Base-by-base conservation (phyloP, 169 alveolate genomes). In the Plasmodium coatneyi region DNA sequence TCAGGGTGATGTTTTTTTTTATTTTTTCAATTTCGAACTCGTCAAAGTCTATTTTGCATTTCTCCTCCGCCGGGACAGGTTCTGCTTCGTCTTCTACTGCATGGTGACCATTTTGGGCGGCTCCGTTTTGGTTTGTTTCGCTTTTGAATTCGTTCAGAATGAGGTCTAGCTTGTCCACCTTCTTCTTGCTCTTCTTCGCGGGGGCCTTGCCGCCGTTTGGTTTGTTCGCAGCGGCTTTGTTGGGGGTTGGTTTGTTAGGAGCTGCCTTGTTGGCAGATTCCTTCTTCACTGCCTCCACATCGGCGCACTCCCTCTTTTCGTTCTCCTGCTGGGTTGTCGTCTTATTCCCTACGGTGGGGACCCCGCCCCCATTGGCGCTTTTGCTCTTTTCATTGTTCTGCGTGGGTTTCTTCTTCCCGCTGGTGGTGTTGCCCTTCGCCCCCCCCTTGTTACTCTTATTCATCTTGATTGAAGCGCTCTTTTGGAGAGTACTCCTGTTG, bases 121-220 rank as follows among this genome's bases (percentile, higher is more conserved):
- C 34, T 66, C 32, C 80, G 16, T 4, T 34, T 22, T 76, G 41
- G 34, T 30, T 79, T 39, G 32, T 16, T 52, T 81, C 92, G 41
- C 54, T 91, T 52, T 91, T 71, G 74, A 80, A 91, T 91, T 91
- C 92, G 56, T 28, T 72, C 28, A 91, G 71, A 46, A 91, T 80
- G 34, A 71, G 54, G 30, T 91, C 95, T 39, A 91, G 34, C 34
- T 81, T 91, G 66, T 71, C 90, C 39, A 43, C 70, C 30, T 91
- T 91, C 74, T 91, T 91, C 66, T 91, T 91, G 43, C 56, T 46
- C 83, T 80, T 91, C 30, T 32, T 91, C 79, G 71, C 82, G 41
- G 81, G 81, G 7, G 34, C 41, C 16, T 70, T 36, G 5, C 39
- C n/a, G 28, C 34, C 80, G 19, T 79, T 49, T n/a, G 28, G 70